Conservation (phyloP, 2,329 filamentous ascomycete species). For the Scortechinia acanthostroma region DNA sequence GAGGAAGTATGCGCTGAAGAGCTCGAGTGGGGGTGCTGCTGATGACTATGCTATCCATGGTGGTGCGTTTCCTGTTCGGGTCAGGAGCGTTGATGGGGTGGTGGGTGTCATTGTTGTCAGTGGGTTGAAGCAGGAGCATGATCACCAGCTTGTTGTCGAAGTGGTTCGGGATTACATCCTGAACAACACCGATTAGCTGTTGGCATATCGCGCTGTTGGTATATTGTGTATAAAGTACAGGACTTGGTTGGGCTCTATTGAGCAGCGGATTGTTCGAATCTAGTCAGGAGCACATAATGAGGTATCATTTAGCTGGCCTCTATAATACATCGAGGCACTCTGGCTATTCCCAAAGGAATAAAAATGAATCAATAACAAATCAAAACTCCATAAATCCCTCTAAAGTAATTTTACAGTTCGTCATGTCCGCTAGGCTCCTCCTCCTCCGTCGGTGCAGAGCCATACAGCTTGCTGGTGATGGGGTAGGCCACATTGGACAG, state of each 20-base stretch:
- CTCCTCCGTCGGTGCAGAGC: slow-evolving; percentile 58
- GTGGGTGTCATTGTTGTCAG: slow-evolving; percentile 71
- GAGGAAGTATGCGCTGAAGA: slow-evolving; percentile 54
- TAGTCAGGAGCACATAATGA: no score
- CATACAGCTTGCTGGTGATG: slow-evolving; percentile 97
- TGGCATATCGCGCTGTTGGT: background rate
- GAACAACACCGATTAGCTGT: background rate
- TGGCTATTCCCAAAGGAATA: no score
- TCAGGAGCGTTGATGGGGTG: slow-evolving; percentile 68
- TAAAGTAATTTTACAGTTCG: slow-evolving; percentile 59
- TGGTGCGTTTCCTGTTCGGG: slow-evolving; percentile 67
- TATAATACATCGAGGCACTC: no score
- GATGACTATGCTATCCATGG: slow-evolving; percentile 71
- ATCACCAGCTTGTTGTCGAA: slow-evolving; percentile 71
- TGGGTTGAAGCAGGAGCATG: slow-evolving; percentile 70
- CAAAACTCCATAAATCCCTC: background rate
- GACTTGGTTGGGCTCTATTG: no score
- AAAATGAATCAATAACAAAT: background rate
- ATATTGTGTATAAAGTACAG: background rate
- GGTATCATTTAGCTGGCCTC: no score
- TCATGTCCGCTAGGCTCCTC: slow-evolving; percentile 68
- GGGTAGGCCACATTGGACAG: slow-evolving; percentile 92
- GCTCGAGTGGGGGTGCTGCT: slow-evolving; percentile 28
- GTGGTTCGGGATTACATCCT: slow-evolving; percentile 39
- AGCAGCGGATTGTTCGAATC: no score